Base-by-base conservation (phyloP, 768 basidiomycete species). In the Tylopilus sp. region DNA sequence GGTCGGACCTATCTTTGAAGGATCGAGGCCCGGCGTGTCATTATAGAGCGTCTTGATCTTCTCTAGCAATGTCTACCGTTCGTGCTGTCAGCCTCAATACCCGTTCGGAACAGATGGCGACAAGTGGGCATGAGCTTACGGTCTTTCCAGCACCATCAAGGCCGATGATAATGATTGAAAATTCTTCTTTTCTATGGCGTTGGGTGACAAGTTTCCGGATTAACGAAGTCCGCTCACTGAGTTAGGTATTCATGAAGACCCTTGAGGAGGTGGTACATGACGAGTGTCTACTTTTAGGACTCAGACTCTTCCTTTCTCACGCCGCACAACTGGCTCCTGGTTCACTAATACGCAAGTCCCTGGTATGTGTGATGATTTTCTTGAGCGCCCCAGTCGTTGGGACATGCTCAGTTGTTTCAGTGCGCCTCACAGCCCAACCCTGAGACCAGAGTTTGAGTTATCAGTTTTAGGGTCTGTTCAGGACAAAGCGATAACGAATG, bases 1-100 rank as follows among this genome's bases (percentile, higher is more conserved):
- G 0, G 97, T 99, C 1, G 97, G 97, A 0, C 80, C 91, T 59
- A 99, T 98, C 72, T 93, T 97, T 59, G 92, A 87, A 0, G 95
- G 86, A 33, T 88, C 75, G n/a, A 97, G 79, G 0, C 91, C 91
- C 0, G 94, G 93, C 0, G 79, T 81, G 35, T 88, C 82, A 65
- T 86, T 95, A 66, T 95, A 98, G 0, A 91, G 71, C 1, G 90
- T 92, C 76, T 98, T 98, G 51, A 98, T 94, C 68, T 86, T 88
- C 75, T 98, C 95, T 39, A 97, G 75, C 54, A 94, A 73, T 0
- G 90, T 93, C 90, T 94, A 18, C 15, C 33, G 17, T 15, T 4
- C 15, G 15, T 17, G 6, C 33, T 3, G 15, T 17, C 6, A 35
- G 33, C 6, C 13, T 17, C 15, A 13, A 31, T 13, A 31, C 11